A percentile compares a stretch with the other conserved stretches of the same genome.
Evolutionary conservation across 345 rosid genomes (phyloP).

Genomic region (Salix brachista): DNA sequence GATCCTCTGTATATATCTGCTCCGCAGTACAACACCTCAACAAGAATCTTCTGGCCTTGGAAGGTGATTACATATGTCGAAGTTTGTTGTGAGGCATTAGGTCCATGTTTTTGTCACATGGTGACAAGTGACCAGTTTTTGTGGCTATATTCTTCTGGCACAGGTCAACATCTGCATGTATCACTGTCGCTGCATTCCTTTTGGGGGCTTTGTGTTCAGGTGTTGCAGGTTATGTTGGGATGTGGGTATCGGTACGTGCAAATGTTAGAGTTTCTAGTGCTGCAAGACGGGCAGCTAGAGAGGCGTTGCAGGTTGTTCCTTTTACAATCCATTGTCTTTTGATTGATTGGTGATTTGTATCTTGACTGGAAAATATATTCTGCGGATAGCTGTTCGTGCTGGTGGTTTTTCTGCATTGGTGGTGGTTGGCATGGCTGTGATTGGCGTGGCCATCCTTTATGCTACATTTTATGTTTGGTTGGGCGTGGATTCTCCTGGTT

Average conservation of each 20-base stretch:
- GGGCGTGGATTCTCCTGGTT: constrained; percentile 80
- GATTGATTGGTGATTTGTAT: constrained; percentile 15
- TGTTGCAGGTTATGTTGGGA: constrained; percentile 91
- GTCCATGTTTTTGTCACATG: not conserved
- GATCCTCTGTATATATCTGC: constrained; percentile 78
- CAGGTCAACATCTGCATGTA: constrained; percentile 77
- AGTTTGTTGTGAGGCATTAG: constrained; percentile 1
- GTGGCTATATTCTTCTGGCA: constrained; percentile 18
- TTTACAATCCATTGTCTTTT: constrained; percentile 11
- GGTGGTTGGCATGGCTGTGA: constrained; percentile 99
- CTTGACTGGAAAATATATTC: constrained; percentile 25
- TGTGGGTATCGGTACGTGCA: constrained; percentile 99
- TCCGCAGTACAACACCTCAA: constrained; percentile 86
- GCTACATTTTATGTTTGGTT: constrained; percentile 87
- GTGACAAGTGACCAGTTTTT: constrained; percentile 14
- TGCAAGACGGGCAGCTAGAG: constrained; percentile 97
- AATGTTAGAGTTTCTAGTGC: constrained; percentile 98
- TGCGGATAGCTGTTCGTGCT: constrained; percentile 90
- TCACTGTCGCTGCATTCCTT: constrained; percentile 93
- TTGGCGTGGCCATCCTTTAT: constrained; percentile 93
- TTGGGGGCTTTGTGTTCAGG: constrained; percentile 95
- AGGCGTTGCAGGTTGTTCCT: constrained; percentile 82
- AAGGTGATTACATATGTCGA: constrained; percentile 46
- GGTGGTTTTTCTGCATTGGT: constrained; percentile 98
- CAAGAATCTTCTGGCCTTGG: constrained; percentile 97